These are phyloP conservation scores for Macrophomina pseudophaseolina DNA, from an alignment of 2,329 filamentous ascomycete species.

Conservation along the genomic window DNA sequence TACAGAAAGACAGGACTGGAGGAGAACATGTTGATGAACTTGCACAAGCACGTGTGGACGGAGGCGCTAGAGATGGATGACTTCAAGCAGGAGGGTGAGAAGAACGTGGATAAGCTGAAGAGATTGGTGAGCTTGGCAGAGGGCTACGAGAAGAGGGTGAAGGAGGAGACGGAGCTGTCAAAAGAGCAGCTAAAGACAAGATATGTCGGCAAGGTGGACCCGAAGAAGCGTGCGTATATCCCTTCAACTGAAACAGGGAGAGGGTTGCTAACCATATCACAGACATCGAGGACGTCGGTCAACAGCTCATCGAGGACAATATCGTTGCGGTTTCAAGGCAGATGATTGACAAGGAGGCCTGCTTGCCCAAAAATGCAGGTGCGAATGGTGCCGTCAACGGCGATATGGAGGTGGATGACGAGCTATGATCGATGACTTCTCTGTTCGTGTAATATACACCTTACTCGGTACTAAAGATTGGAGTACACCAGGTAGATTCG, in stretches of 20 bases:
- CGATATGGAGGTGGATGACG: conserved; percentile 44
- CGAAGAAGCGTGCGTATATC: conserved; percentile 79
- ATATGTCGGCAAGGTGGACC: conserved; percentile 98
- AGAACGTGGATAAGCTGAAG: conserved; percentile 88
- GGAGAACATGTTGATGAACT: conserved; percentile 99
- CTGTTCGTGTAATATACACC: conserved; percentile 17
- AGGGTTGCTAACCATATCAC: conserved; percentile 31
- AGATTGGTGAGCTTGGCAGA: conserved; percentile 86
- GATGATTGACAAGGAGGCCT: conserved; percentile 99
- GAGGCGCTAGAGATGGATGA: conserved; percentile 97
- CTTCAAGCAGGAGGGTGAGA: conserved; percentile 80
- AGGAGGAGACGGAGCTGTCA: conserved; percentile 95
- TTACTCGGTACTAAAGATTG: conserved; percentile 1
- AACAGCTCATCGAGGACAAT: conserved; percentile 98
- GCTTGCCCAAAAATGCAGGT: conserved; percentile 66
- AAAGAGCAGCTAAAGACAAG: conserved; percentile 98
- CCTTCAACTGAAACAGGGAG: not conserved
- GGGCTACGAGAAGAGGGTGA: conserved; percentile 97
- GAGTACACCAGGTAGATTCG: conserved; percentile 17
- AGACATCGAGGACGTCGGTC: conserved; percentile 93
- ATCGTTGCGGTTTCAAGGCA: conserved; percentile 97
- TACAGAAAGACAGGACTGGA: conserved; percentile 97
- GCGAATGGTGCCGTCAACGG: conserved; percentile 39
- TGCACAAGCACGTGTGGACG: conserved; percentile 99
- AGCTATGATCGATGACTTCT: conserved; percentile 28